Evolutionary conservation across 148 eudicot genomes (phyloP), one percentile per base, ranked within the genome.

Genomic region (Cornus suecica): DNA sequence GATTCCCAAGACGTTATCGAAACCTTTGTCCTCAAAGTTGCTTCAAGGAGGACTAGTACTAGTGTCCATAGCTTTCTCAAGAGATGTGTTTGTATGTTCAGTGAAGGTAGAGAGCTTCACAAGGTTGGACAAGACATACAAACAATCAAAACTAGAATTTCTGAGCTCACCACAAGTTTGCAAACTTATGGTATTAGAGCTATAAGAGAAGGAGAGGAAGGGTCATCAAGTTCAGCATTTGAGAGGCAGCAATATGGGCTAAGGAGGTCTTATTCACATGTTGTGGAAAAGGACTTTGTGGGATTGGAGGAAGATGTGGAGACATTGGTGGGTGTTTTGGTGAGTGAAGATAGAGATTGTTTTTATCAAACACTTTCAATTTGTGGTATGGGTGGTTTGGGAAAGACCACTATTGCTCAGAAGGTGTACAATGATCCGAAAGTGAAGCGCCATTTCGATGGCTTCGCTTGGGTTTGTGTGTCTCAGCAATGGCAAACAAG

Each of bases 251-350:
- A 32, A 8, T 8, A 8, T 8, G 7, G 6, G 0, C 42, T 37
- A 2, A 37, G 42, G 10, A 8, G 42, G 8, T 3, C 42, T 1
- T 37, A 37, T 37, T 37, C 42, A 0, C 42, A 4, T 37, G 42
- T 37, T 2, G 8, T 37, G 4, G 42, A 37, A 37, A 6, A 37
- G 0, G 71, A 73, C 65, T 75, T 79, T 28, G 83, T 86, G 16
- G 87, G 83, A 16, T 69, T 83, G 26, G 81, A 86, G 10, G 75
- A 68, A 26, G 87, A 79, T 32, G 58, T 86, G 30, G 45, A 74
- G 3, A 62, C 25, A 24, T 37, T 86, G 34, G 83, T 83, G 30
- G 32, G 31, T 26, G 7, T 1, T 60, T 30, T 79, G 48, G 74
- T 74, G 51, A 37, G 42, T 14, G 69, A 74, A n/a, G 74, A 74